Conservation (phyloP, 108 stramenopile species). For the Conticribra weissflogii region DNA sequence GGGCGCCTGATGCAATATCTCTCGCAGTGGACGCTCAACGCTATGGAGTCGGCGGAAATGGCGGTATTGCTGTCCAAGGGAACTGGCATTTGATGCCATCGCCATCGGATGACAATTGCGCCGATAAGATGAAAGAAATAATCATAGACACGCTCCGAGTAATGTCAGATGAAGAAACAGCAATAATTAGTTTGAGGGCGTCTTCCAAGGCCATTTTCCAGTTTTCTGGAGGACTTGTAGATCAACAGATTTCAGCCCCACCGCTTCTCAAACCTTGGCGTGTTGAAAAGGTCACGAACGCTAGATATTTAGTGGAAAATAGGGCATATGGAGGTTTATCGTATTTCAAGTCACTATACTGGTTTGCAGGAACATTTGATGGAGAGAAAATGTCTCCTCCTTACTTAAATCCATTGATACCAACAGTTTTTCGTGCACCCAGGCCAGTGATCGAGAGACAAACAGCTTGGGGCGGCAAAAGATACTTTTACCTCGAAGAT, state of each 20-base stretch:
- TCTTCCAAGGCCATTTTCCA: conserved; percentile 56
- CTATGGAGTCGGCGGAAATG: conserved; percentile 60
- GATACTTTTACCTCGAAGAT: conserved; percentile 45
- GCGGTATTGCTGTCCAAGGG: conserved; percentile 53
- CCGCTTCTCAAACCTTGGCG: conserved; percentile 61
- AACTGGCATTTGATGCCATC: conserved; percentile 68
- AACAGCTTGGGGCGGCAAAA: conserved; percentile 23
- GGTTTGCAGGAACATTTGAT: conserved; percentile 56
- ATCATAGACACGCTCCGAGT: conserved; percentile 44
- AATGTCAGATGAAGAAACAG: conserved; percentile 62
- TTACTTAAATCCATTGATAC: conserved; percentile 70
- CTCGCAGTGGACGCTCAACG: conserved; percentile 75
- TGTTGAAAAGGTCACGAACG: conserved; percentile 61
- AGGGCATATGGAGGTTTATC: conserved; percentile 39
- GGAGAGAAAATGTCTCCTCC: conserved; percentile 66
- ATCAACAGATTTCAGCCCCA: conserved; percentile 49
- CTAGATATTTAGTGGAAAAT: conserved; percentile 59
- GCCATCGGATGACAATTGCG: conserved; percentile 43
- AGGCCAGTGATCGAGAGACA: conserved; percentile 44
- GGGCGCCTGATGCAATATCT: conserved; percentile 79
- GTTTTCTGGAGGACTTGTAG: conserved; percentile 37
- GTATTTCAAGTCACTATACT: conserved; percentile 52
- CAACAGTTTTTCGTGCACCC: conserved; percentile 54
- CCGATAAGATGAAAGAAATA: conserved; percentile 42
- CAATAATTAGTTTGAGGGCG: conserved; percentile 64